These are phyloP conservation scores for Aspergillus fijiensis DNA, from an alignment of 2,329 filamentous ascomycete genomes.

Conservation along the genomic window DNA sequence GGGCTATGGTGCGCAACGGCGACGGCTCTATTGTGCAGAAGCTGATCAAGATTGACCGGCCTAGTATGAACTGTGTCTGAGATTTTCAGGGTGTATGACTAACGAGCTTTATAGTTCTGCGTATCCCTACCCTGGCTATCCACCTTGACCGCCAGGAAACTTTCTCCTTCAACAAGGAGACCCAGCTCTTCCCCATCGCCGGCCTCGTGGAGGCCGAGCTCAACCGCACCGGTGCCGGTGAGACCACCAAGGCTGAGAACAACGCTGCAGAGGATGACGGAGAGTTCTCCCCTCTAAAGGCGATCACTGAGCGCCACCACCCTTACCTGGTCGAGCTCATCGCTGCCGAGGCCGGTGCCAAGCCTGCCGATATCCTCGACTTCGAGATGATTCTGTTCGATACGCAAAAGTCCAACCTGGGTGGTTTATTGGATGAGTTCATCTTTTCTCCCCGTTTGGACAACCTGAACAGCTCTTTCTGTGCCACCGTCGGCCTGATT, in stretches of 20 bases:
- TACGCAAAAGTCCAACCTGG: conserved; percentile 84
- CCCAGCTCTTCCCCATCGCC: conserved; percentile 88
- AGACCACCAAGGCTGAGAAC: conserved; percentile 28
- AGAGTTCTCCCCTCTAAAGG: conserved; percentile 73
- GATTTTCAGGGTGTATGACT: background rate
- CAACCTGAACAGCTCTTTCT: conserved; percentile 96
- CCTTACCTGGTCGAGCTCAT: conserved; percentile 82
- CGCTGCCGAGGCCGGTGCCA: conserved; percentile 71
- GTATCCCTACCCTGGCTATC: conserved; percentile 90
- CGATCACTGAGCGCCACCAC: conserved; percentile 80
- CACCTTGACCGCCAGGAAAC: conserved; percentile 83
- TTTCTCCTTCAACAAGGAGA: conserved; percentile 96
- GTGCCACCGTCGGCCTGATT: conserved; percentile 81
- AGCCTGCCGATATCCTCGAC: conserved; percentile 73
- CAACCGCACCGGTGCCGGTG: conserved; percentile 64
- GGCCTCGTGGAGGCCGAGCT: conserved; percentile 85
- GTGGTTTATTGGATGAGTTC: conserved; percentile 88
- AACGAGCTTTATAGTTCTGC: conserved; percentile 56
- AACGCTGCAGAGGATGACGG: conserved; percentile 41
- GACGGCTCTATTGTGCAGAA: conserved; percentile 76
- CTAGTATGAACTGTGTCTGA: conserved; percentile 48
- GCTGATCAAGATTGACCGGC: conserved; percentile 85
- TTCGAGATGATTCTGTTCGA: conserved; percentile 98
- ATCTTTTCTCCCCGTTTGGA: conserved; percentile 95
- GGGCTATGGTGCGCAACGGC: conserved; percentile 74